phyloP scores from a whole-genome alignment of 495 filamentous ascomycete species.

The Extremus antarcticus region DNA sequence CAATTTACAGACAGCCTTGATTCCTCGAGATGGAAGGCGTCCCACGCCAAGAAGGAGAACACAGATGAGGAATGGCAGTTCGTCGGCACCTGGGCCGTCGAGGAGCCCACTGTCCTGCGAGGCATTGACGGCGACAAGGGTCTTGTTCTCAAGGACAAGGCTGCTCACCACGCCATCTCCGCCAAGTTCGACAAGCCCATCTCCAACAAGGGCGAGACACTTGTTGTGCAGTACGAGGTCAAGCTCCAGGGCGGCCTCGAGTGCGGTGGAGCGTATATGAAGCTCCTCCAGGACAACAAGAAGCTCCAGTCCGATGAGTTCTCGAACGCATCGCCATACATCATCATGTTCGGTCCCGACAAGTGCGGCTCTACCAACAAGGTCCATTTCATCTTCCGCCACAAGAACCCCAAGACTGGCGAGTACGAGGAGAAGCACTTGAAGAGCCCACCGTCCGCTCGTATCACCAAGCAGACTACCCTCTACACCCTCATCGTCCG shows the following conservation, averaged over 20 bases:
- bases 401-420: constrained; percentile 99
- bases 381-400: constrained; percentile 99
- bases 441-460: constrained; percentile 67
- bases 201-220: constrained; percentile 89
- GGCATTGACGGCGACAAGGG: constrained; percentile 94
- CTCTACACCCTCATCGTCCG: constrained; percentile 94
- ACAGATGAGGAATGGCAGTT: constrained; percentile 97
- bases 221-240: constrained; percentile 98
- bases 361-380: constrained; percentile 99
- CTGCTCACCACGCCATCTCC: constrained; percentile 98
- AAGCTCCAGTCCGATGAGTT: constrained; percentile 95
- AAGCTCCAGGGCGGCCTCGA: constrained; percentile 97
- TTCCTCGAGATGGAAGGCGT: constrained; percentile 82
- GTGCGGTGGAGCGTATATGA: constrained; percentile 98
- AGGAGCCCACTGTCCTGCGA: constrained; percentile 87
- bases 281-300: constrained; percentile 97
- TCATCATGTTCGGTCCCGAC: constrained; percentile 99
- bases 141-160: constrained; percentile 91
- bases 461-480: constrained; percentile 78
- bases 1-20: constrained; percentile 99
- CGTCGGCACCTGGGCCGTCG: constrained; percentile 90
- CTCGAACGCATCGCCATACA: constrained; percentile 91
- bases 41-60: constrained; percentile 88
- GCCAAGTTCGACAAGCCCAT: constrained; percentile 96
- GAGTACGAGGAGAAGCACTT: constrained; percentile 99